These are phyloP conservation scores for Colletotrichum tropicale DNA, from an alignment of 2,329 filamentous ascomycete species.

Conservation along the genomic window DNA sequence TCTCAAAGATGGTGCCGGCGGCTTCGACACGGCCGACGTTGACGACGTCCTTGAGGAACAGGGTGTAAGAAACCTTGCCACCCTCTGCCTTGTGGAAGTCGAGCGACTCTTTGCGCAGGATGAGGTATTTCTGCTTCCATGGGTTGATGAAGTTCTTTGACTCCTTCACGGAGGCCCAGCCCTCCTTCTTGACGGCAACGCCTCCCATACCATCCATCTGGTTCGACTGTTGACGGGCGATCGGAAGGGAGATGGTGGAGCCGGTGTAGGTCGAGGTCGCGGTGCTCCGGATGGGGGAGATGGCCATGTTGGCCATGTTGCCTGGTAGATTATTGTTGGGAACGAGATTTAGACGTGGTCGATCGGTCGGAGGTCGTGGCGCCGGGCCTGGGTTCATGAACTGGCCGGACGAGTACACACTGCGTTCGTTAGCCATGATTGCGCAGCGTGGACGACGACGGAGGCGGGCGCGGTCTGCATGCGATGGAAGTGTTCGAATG, in stretches of 20 bases:
- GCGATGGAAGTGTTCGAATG: background rate
- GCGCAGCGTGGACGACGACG: constrained; percentile 14
- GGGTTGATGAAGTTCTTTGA: constrained; percentile 82
- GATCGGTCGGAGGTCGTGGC: constrained; percentile 84
- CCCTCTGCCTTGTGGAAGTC: constrained; percentile 94
- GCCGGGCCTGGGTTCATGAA: constrained; percentile 99
- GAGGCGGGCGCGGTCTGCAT: constrained; percentile 8
- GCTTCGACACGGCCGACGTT: constrained; percentile 91
- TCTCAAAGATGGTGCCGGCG: constrained; percentile 91
- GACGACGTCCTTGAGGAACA: constrained; percentile 85
- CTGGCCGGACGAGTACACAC: constrained; percentile 64
- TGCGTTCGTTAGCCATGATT: constrained; percentile 37
- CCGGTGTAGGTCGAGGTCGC: constrained; percentile 72
- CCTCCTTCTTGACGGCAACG: constrained; percentile 79
- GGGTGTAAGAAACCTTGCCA: constrained; percentile 84
- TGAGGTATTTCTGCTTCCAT: constrained; percentile 91
- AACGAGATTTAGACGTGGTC: constrained; percentile 80
- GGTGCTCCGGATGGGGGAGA: constrained; percentile 72
- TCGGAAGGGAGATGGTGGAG: constrained; percentile 75
- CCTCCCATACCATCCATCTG: constrained; percentile 69
- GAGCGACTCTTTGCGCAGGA: constrained; percentile 89
- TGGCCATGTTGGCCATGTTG: constrained; percentile 79
- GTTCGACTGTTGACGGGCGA: constrained; percentile 65
- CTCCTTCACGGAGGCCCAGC: constrained; percentile 87
- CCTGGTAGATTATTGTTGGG: constrained; percentile 75